Conservation (phyloP, 169 alveolate species). For the Babesia ovata region DNA sequence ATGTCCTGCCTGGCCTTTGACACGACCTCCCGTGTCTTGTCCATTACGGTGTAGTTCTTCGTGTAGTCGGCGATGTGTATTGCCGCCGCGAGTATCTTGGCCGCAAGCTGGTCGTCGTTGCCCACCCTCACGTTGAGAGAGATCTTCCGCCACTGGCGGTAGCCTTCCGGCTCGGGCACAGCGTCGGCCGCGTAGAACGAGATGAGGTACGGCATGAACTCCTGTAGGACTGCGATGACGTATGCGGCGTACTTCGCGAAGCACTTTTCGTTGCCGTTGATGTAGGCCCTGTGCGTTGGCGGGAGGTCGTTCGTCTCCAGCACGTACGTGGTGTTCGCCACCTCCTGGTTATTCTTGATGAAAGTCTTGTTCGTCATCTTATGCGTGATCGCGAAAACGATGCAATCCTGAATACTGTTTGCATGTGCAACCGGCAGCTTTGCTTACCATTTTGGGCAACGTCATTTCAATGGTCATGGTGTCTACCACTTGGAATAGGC, state of each 20-base stretch:
- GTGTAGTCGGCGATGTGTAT: conserved; percentile 53
- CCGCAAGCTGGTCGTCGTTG: conserved; percentile 5
- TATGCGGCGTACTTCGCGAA: conserved; percentile 39
- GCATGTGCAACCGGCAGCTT: no score
- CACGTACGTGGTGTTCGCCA: conserved; percentile 33
- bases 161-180: conserved; percentile 22
- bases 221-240: conserved; percentile 28
- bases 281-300: conserved; percentile 38
- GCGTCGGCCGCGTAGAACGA: conserved; percentile 31
- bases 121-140: neutral
- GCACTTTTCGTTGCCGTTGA: conserved; percentile 51
- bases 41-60: conserved; percentile 40
- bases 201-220: conserved; percentile 40
- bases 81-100: conserved; percentile 16
- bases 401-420: conserved; percentile 8
- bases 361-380: conserved; percentile 44
- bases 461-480: conserved; percentile 25
- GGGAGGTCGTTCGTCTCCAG: conserved; percentile 46
- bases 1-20: conserved; percentile 32
- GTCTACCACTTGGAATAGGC: conserved; percentile 13
- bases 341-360: conserved; percentile 22
- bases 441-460: conserved; percentile 45
- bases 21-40: conserved; percentile 40
- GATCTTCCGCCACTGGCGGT: neutral
- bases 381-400: conserved; percentile 39